Evolutionary conservation across 129 eudicot genomes (phyloP).

Genomic region (Centaurea solstitialis): DNA sequence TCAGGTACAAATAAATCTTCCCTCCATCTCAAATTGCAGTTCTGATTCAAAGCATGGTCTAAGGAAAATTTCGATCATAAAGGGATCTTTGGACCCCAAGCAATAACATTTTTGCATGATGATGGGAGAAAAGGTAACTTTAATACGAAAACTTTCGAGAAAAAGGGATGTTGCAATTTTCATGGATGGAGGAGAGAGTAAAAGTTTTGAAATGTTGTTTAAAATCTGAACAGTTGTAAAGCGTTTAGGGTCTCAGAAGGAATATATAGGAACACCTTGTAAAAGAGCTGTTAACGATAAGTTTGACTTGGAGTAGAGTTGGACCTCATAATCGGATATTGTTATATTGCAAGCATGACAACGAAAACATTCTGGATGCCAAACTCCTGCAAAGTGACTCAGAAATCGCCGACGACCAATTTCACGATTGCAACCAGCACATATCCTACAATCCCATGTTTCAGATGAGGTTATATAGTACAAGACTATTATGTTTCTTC

Average conservation of each 20-base stretch:
- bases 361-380: conserved; percentile 98
- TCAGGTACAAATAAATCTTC: not conserved
- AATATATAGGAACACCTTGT: conserved; percentile 22
- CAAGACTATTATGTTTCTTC: not conserved
- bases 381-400: conserved; percentile 90
- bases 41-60: not conserved
- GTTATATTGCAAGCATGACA: conserved; percentile 83
- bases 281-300: conserved; percentile 18
- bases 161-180: conserved; percentile 11
- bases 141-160: not conserved
- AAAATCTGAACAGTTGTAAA: not conserved
- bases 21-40: not conserved
- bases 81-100: not conserved
- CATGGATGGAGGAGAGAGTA: not conserved
- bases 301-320: conserved; percentile 29
- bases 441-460: conserved; percentile 55
- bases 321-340: conserved; percentile 91
- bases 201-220: not conserved
- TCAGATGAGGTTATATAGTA: conserved; percentile 27
- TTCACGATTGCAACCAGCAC: conserved; percentile 84
- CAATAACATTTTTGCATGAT: not conserved
- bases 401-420: conserved; percentile 89
- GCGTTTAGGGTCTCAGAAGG: conserved; percentile 18
- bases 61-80: not conserved
- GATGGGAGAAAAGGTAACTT: not conserved